Evolutionary conservation across 2,329 filamentous ascomycete genomes (phyloP), one percentile per base, ranked within the genome.

Genomic region (Aspergillus sojae): DNA sequence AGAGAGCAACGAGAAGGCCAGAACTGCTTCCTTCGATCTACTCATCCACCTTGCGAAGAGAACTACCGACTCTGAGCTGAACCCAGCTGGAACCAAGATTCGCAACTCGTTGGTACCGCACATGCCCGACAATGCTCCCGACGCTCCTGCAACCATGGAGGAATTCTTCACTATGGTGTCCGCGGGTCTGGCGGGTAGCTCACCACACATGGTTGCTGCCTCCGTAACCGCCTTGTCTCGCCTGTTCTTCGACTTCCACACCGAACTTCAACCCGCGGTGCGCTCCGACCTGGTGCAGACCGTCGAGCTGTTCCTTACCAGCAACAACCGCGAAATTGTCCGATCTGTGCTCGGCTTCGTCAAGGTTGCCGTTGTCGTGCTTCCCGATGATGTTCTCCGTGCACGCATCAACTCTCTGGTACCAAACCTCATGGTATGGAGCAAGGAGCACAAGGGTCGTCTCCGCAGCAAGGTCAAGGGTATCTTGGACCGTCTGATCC

Each of bases 101-200:
- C 86, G 94, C 71, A 96, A 96, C 78, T 89, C 88, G 70, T 92
- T 94, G 75, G 91, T 97, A 3, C 86, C 92, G 2, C 89, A 94
- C 75, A 97, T 98, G 93, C 87, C 92, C 4, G 82, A 86, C 55
- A 89, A 96, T 76, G 91, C 93, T 0, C 90, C 92, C 2, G 83
- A 89, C 36, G 93, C 90, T 4, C 84, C 87, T 3, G 94, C 95
- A 23, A 94, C 86, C 48, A 86, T 99, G 43, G 94, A 98, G 73
- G 95, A 98, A 78, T 98, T 93, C 80, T 92, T 98, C 81, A 97
- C 94, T 61, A 99, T 99, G 95, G 91, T 98, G 34, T 96, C 92
- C 69, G 95, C 95, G 56, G 95, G 95, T 80, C 86, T 99, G 59
- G 95, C 94, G 2, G 94, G 94, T 62, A 91, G 90, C 71, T 94